These are phyloP conservation scores for Colletotrichum horii DNA, from an alignment of 2,329 filamentous ascomycete species.

Conservation along the genomic window DNA sequence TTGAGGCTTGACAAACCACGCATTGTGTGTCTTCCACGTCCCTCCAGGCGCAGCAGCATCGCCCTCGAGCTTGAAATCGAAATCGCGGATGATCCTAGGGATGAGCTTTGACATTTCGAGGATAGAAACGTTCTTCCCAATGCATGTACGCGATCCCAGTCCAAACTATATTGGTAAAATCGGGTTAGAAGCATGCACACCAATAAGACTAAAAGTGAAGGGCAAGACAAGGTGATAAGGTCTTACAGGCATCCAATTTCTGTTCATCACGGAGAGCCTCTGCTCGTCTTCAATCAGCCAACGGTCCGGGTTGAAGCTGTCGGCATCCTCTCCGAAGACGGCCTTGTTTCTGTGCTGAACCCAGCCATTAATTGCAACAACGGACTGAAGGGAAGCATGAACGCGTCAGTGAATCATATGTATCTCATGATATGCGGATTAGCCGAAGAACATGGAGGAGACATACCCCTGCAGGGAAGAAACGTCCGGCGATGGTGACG, in stretches of 20 bases:
- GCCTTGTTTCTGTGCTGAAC: slow-evolving; percentile 35
- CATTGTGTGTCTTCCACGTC: slow-evolving; percentile 39
- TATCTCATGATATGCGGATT: background rate
- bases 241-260: slow-evolving; percentile 32
- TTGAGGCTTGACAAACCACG: slow-evolving; percentile 47
- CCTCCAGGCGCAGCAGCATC: background rate
- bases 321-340: slow-evolving; percentile 36
- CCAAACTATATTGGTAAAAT: slow-evolving; percentile 37
- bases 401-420: background rate
- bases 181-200: accelerated
- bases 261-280: slow-evolving; percentile 30
- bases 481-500: slow-evolving; percentile 38
- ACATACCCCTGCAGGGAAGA: slow-evolving; percentile 33
- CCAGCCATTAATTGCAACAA: slow-evolving; percentile 41
- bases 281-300: slow-evolving; percentile 38
- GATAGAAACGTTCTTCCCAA: slow-evolving; percentile 48
- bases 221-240: accelerated
- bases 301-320: slow-evolving; percentile 43
- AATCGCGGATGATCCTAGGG: slow-evolving; percentile 38
- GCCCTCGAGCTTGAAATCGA: slow-evolving; percentile 34
- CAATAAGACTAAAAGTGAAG: background rate
- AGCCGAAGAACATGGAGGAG: background rate
- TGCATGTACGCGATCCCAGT: slow-evolving; percentile 44
- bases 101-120: slow-evolving; percentile 49
- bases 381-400: slow-evolving; percentile 19